Evolutionary conservation across 2,329 filamentous ascomycete species (phyloP).

Genomic region (Fusarium zealandicum): DNA sequence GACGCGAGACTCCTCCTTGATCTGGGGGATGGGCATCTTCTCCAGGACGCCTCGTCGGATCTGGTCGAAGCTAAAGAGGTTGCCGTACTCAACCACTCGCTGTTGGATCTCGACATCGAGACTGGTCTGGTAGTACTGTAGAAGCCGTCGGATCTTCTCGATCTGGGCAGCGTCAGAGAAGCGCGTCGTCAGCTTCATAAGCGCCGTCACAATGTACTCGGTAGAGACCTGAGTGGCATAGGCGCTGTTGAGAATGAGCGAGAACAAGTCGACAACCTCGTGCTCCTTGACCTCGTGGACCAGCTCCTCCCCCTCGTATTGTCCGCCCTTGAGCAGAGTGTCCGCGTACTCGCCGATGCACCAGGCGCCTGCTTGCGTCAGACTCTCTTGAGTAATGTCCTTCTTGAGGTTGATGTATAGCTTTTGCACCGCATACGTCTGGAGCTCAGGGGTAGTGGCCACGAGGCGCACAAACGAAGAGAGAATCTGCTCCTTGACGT

Average conservation of each 20-base stretch:
- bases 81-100: conserved; percentile 91
- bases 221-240: conserved; percentile 91
- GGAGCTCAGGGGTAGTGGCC: conserved; percentile 90
- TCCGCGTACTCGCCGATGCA: conserved; percentile 98
- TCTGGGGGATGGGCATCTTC: conserved; percentile 97
- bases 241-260: conserved; percentile 89
- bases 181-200: conserved; percentile 93
- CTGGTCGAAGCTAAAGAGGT: conserved; percentile 89
- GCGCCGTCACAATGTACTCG: conserved; percentile 93
- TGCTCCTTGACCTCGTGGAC: conserved; percentile 82
- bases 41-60: conserved; percentile 90
- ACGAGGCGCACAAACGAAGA: conserved; percentile 96
- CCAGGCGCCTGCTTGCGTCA: conserved; percentile 94
- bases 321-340: conserved; percentile 83
- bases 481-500: conserved; percentile 96
- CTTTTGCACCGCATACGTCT: conserved; percentile 97
- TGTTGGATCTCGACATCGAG: conserved; percentile 96
- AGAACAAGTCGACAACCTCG: conserved; percentile 93
- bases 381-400: conserved; percentile 95
- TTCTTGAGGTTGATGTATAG: conserved; percentile 90
- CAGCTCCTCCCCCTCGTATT: conserved; percentile 93
- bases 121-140: conserved; percentile 81
- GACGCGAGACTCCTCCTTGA: conserved; percentile 92
- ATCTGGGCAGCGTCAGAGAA: conserved; percentile 85
- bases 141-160: conserved; percentile 80